Evolutionary conservation across 140 eudicot genomes (phyloP).

Genomic region (Senecio squalidus): DNA sequence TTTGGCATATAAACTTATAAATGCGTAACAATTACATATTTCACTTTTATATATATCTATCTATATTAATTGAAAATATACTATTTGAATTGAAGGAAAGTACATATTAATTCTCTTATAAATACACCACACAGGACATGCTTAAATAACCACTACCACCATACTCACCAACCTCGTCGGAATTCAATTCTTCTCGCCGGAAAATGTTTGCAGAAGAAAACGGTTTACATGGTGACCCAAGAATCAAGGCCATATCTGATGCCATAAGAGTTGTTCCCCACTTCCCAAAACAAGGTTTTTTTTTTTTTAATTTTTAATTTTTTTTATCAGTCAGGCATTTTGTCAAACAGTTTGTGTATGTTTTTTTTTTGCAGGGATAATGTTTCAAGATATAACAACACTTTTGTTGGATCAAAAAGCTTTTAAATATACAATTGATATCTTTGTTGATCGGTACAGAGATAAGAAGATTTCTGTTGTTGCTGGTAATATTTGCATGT

Average conservation of each 20-base stretch:
- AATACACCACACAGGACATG: constrained; percentile 7
- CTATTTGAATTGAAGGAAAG: too few species aligned
- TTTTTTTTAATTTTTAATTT: background rate
- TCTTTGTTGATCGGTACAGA: constrained; percentile 88
- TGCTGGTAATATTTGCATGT: constrained; percentile 54
- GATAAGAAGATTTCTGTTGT: constrained; percentile 82
- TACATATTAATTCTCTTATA: constrained; percentile 20
- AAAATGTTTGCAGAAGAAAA: constrained; percentile 83
- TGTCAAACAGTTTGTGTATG: too few species aligned
- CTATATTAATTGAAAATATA: too few species aligned
- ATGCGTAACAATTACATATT: too few species aligned
- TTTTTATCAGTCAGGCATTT: constrained; percentile 23
- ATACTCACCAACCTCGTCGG: background rate
- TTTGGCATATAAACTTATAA: too few species aligned
- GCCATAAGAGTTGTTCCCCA: constrained; percentile 90
- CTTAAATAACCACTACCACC: background rate
- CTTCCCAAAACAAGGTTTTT: constrained; percentile 84
- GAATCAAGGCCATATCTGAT: constrained; percentile 82
- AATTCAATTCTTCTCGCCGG: background rate
- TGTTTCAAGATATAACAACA: constrained; percentile 97
- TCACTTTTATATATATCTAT: too few species aligned
- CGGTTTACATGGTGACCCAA: constrained; percentile 89
- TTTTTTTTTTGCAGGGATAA: constrained; percentile 51
- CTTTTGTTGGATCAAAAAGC: constrained; percentile 78
- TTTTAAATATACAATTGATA: constrained; percentile 75